Percentiles rank a stretch among this genome's conserved stretches.
These are phyloP conservation scores for Penicillium lagena DNA, from an alignment of 495 filamentous ascomycete genomes.

Conservation along the genomic window DNA sequence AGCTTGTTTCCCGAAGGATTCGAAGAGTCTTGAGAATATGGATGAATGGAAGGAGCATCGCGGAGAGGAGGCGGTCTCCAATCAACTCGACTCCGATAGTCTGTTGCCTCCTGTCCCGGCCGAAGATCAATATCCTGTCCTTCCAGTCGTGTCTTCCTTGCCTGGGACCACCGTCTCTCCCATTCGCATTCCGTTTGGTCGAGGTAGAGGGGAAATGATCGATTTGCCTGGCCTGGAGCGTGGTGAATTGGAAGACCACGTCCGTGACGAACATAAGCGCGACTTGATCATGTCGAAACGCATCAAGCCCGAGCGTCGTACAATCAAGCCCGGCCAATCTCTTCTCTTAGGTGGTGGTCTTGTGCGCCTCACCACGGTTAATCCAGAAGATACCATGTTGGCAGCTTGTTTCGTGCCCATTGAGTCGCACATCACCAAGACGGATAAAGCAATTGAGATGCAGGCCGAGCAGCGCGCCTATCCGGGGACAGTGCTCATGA, in stretches of 20 bases:
- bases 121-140: conserved; percentile 67
- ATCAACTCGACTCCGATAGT: conserved; percentile 18
- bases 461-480: conserved; percentile 51
- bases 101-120: conserved; percentile 69
- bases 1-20: conserved; percentile 76
- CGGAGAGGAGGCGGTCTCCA: conserved; percentile 12
- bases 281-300: conserved; percentile 72
- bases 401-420: conserved; percentile 76
- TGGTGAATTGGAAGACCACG: conserved; percentile 59
- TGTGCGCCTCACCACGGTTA: conserved; percentile 76
- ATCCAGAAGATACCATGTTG: conserved; percentile 55
- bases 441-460: conserved; percentile 65
- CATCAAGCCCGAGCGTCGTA: conserved; percentile 57
- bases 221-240: conserved; percentile 85
- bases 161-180: conserved; percentile 93
- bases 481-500: conserved; percentile 51
- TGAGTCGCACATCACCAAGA: conserved; percentile 65
- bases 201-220: conserved; percentile 82
- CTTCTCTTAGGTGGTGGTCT: conserved; percentile 80
- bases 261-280: conserved; percentile 53
- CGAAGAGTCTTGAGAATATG: conserved; percentile 40
- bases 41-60: conserved; percentile 25
- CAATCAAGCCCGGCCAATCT: conserved; percentile 72
- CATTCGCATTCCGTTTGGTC: conserved; percentile 82
- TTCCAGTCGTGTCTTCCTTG: conserved; percentile 78